These are phyloP conservation scores for Yamadazyma pseudoaaseri DNA, from an alignment of 1,139 yeast species.

Conservation along the genomic window DNA sequence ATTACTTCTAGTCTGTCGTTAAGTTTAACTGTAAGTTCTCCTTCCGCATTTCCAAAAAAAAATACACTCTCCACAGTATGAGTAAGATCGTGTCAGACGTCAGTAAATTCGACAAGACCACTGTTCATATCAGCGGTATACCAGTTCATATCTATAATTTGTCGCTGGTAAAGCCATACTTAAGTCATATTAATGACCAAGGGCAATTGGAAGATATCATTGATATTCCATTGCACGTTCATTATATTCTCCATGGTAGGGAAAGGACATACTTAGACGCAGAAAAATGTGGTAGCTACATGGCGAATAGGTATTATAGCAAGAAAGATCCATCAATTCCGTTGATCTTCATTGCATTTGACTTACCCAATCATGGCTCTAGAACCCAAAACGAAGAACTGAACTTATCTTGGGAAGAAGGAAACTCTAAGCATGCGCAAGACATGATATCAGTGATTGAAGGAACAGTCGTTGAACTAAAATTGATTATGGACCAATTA, in stretches of 20 bases:
- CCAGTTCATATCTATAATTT: slow-evolving; percentile 34
- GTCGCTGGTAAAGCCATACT: slow-evolving; percentile 24
- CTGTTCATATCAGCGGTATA: slow-evolving; percentile 32
- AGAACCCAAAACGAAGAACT: slow-evolving; percentile 34
- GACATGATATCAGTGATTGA: slow-evolving; percentile 55
- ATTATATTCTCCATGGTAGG: slow-evolving; percentile 43
- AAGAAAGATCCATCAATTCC: slow-evolving; percentile 21
- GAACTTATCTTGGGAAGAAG: slow-evolving; percentile 46
- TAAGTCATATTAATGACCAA: slow-evolving; percentile 13
- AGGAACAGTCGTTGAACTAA: slow-evolving; percentile 50
- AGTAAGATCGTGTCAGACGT: background rate
- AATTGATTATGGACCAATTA: slow-evolving; percentile 45
- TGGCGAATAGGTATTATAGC: slow-evolving; percentile 26
- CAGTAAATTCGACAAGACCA: slow-evolving; percentile 20
- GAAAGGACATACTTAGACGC: slow-evolving; percentile 26
- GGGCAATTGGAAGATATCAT: slow-evolving; percentile 10
- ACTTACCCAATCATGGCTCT: slow-evolving; percentile 60
- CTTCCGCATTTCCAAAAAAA: no score
- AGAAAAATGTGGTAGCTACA: slow-evolving; percentile 30
- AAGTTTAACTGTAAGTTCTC: no score
- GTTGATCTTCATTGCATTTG: slow-evolving; percentile 54
- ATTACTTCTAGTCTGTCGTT: no score
- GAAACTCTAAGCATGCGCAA: slow-evolving; percentile 50
- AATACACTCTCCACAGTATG: no score
- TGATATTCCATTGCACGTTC: slow-evolving; percentile 34